These are phyloP conservation scores for Fusarium graminum DNA, from an alignment of 2,329 filamentous ascomycete genomes.

Conservation along the genomic window DNA sequence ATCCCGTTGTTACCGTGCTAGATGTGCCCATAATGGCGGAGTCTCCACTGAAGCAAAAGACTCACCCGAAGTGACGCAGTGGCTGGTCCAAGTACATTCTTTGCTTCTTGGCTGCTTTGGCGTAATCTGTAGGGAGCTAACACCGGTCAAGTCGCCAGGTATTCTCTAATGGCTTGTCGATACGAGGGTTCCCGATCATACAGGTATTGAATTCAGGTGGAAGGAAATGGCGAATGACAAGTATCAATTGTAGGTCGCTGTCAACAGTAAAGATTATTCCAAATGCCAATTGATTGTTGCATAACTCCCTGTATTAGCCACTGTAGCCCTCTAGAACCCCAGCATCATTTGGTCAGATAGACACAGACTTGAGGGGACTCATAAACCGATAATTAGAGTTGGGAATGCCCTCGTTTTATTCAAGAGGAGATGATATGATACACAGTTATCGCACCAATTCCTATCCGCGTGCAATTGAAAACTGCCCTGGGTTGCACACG, in stretches of 20 bases:
- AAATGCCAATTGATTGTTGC: not conserved
- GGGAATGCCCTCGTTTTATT: conserved; percentile 35
- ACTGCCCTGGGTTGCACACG: not conserved
- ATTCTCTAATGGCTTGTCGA: no score
- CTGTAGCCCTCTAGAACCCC: not conserved
- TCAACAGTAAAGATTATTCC: not conserved
- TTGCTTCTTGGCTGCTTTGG: not conserved
- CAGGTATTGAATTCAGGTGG: no score
- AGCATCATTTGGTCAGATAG: not conserved
- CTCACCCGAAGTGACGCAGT: conserved; percentile 27
- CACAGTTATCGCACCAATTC: not conserved
- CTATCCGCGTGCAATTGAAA: not conserved
- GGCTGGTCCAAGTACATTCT: conserved; percentile 28
- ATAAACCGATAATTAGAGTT: not conserved
- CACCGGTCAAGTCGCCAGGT: no score
- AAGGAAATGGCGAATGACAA: not conserved
- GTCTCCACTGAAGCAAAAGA: conserved; percentile 12
- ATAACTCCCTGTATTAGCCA: not conserved
- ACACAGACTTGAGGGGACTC: not conserved
- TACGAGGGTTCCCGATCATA: no score
- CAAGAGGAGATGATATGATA: no score
- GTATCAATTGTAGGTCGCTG: not conserved
- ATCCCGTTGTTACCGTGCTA: conserved; percentile 33
- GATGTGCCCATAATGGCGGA: conserved; percentile 9
- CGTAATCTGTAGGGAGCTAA: no score